These are phyloP conservation scores for Malus sylvestris DNA, from an alignment of 306 rosid species.

Conservation along the genomic window DNA sequence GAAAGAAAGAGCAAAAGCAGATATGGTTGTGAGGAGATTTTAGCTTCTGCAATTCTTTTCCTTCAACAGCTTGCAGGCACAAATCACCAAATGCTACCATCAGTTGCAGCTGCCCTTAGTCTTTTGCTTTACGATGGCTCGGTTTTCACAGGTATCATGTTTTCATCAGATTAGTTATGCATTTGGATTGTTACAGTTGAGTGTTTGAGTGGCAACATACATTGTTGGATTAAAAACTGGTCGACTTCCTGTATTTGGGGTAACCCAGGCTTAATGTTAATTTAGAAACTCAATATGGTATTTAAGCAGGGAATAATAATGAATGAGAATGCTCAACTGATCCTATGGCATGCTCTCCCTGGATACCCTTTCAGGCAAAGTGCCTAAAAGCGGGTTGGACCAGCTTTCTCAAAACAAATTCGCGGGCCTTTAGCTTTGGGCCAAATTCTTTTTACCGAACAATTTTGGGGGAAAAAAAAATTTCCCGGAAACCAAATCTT, in stretches of 20 bases:
- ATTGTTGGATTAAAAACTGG: not conserved
- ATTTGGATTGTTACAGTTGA: not conserved
- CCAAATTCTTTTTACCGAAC: no score
- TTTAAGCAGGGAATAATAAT: not conserved
- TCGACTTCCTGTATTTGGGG: not conserved
- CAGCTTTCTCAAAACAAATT: no score
- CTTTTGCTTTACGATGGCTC: constrained; percentile 44
- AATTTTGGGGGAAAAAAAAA: no score
- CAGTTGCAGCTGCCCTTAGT: constrained; percentile 68
- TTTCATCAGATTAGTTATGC: not conserved
- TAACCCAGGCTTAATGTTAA: not conserved
- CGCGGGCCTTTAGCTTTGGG: no score
- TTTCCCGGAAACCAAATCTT: no score
- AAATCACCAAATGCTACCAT: constrained; percentile 42
- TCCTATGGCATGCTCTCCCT: not conserved
- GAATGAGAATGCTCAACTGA: not conserved
- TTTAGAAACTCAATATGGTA: not conserved
- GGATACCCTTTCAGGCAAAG: not conserved
- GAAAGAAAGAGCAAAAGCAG: constrained; percentile 26
- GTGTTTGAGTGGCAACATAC: constrained; percentile 8
- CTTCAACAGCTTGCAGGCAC: constrained; percentile 54
- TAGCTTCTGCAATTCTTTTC: constrained; percentile 59
- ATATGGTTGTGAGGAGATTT: constrained; percentile 40
- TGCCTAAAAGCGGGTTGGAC: no score
- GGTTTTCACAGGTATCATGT: constrained; percentile 41